Evolutionary conservation across 805 yeast species (phyloP), one percentile per base, ranked within the genome.

Genomic region (Monosporozyma servazzii): DNA sequence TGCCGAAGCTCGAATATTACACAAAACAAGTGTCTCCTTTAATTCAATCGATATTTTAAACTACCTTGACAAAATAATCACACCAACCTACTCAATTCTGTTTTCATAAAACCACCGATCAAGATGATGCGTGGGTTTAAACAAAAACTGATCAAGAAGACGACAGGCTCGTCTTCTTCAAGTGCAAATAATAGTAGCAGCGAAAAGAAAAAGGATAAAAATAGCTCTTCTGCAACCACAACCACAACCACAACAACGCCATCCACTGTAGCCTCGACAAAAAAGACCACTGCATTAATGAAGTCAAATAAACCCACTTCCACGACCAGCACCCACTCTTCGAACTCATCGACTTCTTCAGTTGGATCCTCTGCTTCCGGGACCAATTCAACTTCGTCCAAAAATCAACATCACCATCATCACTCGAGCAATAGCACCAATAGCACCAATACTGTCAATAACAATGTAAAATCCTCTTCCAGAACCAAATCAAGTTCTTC

Each of bases 41-140:
- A n/a, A n/a, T n/a, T n/a, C n/a, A n/a, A n/a, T n/a, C n/a, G n/a
- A n/a, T n/a, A n/a, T n/a, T n/a, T n/a, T n/a, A n/a, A n/a, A n/a
- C n/a, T n/a, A n/a, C n/a, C n/a, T n/a, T n/a, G n/a, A n/a, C n/a
- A n/a, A n/a, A n/a, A n/a, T n/a, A n/a, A n/a, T n/a, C n/a, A n/a
- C n/a, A n/a, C n/a, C n/a, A n/a, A n/a, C n/a, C n/a, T 18, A 23
- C 6, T 42, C 27, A 15, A 15, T 39, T 39, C 39, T n/a, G 17
- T 39, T 29, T 18, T 11, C 21, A 10, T 18, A 18, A 39, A 13
- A 21, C 21, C 23, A 17, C 9, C 3, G 17, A 17, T 15, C 67
- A 79, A 74, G 61, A 82, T 82, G 88, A 82, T 82, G 86, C 82
- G 81, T 70, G 86, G 86, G 29, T 81, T 82, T 67, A 82, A 81